Base-by-base conservation (phyloP, 768 basidiomycete genomes). In the Candolleomyces efflorescens region DNA sequence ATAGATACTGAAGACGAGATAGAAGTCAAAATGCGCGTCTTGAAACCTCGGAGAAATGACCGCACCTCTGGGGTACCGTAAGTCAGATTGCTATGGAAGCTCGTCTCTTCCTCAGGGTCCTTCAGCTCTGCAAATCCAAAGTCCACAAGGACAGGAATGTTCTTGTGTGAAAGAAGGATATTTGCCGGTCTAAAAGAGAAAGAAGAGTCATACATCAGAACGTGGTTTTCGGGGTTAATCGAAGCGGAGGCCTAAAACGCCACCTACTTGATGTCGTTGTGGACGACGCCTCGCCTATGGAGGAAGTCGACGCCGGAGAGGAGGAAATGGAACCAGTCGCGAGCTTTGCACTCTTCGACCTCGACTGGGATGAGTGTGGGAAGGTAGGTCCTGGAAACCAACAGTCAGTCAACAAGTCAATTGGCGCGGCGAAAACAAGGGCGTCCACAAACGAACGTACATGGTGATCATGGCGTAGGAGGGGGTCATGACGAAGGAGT, bases 81-180 rank as follows among this genome's bases (percentile, higher is more conserved):
- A 0, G 90, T 83, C 47, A 92, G 79, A 64, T 90, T 90, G 63
- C 89, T 90, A 61, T 86, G 84, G 75, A 94, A 93, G 1, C 89
- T 86, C 18, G 82, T 83, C 17, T 75, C 68, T 0, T 85, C 82
- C 1, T 73, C 69, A 44, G 80, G 65, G 61, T 92, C 87, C 67
- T 94, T 94, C 62, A 84, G 84, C 66, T 96, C 91, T 1, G 96
- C 93, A 64, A 98, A 99, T 1, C 97, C 96, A 65, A 97, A 99
- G 71, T 98, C 97, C 38, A 97, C 89, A 3, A 98, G 82, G 3
- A 97, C 89, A 0, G 94, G 92, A 1, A 94, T 75, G 64, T 87
- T 87, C 62, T 86, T 79, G 55, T 75, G 72, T 0, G 90, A 90
- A 47, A 99, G 78, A 2, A 99, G 81, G 63, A 99, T 93, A 67